A percentile compares a stretch with the other conserved stretches of the same genome.
phyloP scores from a whole-genome alignment of 2,329 filamentous ascomycete species.

The Sporothrix schenckii region DNA sequence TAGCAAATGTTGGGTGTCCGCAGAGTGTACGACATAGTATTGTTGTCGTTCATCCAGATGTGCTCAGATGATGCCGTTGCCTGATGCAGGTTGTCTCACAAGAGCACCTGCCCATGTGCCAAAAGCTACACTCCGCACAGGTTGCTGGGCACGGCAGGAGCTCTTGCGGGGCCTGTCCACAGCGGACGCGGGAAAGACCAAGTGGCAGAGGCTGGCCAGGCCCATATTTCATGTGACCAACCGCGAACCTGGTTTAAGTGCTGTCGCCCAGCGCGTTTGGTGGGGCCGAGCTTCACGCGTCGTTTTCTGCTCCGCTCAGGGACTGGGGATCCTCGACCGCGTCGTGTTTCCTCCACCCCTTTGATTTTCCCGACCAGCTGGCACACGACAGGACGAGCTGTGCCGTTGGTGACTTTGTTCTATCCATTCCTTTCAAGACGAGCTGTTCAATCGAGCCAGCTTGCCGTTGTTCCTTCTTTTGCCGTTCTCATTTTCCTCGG shows the following conservation, averaged over 20 bases:
- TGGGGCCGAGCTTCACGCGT: constrained; percentile 20
- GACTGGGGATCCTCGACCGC: constrained; percentile 21
- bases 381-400: background rate
- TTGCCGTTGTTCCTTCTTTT: background rate
- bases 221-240: constrained; percentile 28
- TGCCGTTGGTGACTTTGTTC: constrained; percentile 17
- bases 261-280: constrained; percentile 11
- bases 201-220: constrained; percentile 8
- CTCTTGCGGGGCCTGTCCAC: background rate
- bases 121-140: background rate
- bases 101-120: constrained; percentile 25
- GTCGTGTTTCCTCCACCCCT: constrained; percentile 28
- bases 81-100: constrained; percentile 23
- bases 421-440: background rate
- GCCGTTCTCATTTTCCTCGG: background rate
- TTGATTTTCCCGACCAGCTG: constrained; percentile 19
- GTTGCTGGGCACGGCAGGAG: constrained; percentile 12
- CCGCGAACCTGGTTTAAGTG: constrained; percentile 20
- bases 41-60: background rate
- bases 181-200: background rate
- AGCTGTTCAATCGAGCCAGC: background rate
- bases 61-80: constrained; percentile 23
- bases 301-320: constrained; percentile 3
- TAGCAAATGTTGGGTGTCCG: background rate
- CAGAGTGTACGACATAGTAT: background rate